Conservation (phyloP, 345 rosid species). For the Boechera retrofracta region DNA sequence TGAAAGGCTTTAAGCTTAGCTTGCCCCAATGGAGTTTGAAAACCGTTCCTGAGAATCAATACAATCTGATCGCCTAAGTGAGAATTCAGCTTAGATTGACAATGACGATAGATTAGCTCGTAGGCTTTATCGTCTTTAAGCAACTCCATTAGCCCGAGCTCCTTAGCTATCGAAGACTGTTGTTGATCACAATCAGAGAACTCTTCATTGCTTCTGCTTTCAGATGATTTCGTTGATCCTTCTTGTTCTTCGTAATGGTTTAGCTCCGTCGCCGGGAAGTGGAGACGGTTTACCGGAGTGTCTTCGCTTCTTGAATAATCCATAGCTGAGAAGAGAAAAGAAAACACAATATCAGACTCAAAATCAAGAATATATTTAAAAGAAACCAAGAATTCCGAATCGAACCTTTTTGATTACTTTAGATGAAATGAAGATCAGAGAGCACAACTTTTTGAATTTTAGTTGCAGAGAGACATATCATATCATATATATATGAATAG, state of each 20-base stretch:
- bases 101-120: conserved; percentile 47
- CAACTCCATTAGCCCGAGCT: conserved; percentile 47
- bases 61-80: conserved; percentile 34
- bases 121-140: conserved; percentile 50
- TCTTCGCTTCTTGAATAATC: conserved; percentile 1
- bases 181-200: conserved; percentile 22
- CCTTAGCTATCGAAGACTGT: not conserved
- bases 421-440: not conserved
- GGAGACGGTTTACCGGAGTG: not conserved
- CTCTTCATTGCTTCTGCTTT: conserved; percentile 55
- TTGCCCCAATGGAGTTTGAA: conserved; percentile 41
- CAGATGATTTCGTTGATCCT: conserved; percentile 47
- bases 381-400: not conserved
- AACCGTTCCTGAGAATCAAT: conserved; percentile 53
- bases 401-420: not conserved
- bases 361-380: not conserved
- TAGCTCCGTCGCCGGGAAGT: not conserved
- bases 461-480: not conserved
- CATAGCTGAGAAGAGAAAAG: conserved; percentile 20
- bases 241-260: conserved; percentile 21
- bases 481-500: conserved; percentile 1
- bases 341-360: not conserved
- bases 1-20: conserved; percentile 66
- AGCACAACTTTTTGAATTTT: not conserved
- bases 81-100: conserved; percentile 48